Conservation (phyloP, 805 yeast species). For the Candida taoyuanica region DNA sequence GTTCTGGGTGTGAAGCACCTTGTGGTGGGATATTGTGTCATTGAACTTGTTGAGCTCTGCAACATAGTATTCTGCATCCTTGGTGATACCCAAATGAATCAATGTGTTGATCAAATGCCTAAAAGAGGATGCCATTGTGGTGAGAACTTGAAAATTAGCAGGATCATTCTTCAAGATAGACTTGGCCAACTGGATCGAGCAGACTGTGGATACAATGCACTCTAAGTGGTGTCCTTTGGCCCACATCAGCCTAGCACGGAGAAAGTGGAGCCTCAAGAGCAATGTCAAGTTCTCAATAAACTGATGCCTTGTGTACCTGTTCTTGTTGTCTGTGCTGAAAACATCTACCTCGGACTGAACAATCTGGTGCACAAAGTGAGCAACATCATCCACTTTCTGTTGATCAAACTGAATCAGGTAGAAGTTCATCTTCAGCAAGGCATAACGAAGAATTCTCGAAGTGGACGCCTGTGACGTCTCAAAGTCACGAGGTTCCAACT, state of each 20-base stretch:
- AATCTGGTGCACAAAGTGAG: slow-evolving; percentile 3
- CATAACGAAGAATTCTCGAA: slow-evolving; percentile 7
- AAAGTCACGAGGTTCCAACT: neutral
- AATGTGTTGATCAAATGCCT: slow-evolving; percentile 35
- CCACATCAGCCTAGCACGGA: slow-evolving; percentile 17
- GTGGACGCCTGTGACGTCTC: slow-evolving; percentile 4
- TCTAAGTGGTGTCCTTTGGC: slow-evolving; percentile 22
- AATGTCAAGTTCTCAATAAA: slow-evolving; percentile 11
- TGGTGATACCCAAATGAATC: slow-evolving; percentile 48
- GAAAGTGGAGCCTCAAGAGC: slow-evolving; percentile 16
- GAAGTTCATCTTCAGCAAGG: slow-evolving; percentile 16
- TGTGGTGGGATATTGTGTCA: slow-evolving; percentile 14
- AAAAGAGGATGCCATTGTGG: slow-evolving; percentile 35
- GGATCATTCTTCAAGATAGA: slow-evolving; percentile 44
- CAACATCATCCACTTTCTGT: slow-evolving; percentile 7
- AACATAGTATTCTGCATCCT: slow-evolving; percentile 52
- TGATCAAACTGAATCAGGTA: slow-evolving; percentile 14
- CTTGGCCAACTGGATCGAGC: slow-evolving; percentile 46
- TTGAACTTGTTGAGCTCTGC: slow-evolving; percentile 38
- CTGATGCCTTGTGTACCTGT: slow-evolving; percentile 6
- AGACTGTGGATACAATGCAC: slow-evolving; percentile 37
- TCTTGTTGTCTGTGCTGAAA: slow-evolving; percentile 15
- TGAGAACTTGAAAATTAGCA: slow-evolving; percentile 29
- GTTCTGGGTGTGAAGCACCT: slow-evolving; percentile 13
- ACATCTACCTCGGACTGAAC: slow-evolving; percentile 1